Evolutionary conservation across 352 stramenopile genomes (phyloP).

Genomic region (Phytophthora pini): DNA sequence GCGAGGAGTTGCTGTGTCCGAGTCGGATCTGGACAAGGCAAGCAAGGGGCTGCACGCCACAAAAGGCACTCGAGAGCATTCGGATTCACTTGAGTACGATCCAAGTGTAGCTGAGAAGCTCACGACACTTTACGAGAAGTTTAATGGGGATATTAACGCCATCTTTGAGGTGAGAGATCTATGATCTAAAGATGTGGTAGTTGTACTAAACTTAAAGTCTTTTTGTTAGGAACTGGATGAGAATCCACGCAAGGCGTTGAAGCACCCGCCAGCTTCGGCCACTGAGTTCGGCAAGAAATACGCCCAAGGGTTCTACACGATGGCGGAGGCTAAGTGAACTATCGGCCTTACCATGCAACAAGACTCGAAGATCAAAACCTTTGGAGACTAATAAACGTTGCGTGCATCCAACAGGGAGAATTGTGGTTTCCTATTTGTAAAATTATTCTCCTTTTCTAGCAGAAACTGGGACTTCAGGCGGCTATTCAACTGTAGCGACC

Average conservation of each 20-base stretch:
- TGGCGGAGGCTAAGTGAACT: slow-evolving; percentile 77
- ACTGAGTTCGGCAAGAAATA: slow-evolving; percentile 84
- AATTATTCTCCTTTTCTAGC: background rate
- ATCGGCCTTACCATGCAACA: background rate
- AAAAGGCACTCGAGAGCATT: slow-evolving; percentile 66
- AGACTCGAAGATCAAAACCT: no score
- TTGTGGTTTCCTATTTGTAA: background rate
- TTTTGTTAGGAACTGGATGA: slow-evolving; percentile 68
- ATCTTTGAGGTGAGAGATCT: slow-evolving; percentile 61
- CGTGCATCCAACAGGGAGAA: slow-evolving; percentile 16
- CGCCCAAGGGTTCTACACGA: slow-evolving; percentile 86
- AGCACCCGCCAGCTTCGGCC: slow-evolving; percentile 65
- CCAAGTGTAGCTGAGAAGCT: slow-evolving; percentile 58
- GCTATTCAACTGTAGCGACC: background rate
- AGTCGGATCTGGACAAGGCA: slow-evolving; percentile 65
- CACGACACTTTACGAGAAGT: slow-evolving; percentile 65
- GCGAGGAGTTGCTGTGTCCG: slow-evolving; percentile 44
- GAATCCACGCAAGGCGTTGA: slow-evolving; percentile 79
- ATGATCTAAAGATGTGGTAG: background rate
- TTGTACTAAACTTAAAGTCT: background rate
- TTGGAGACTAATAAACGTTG: slow-evolving; percentile 26
- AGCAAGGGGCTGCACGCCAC: slow-evolving; percentile 70
- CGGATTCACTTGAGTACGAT: slow-evolving; percentile 79
- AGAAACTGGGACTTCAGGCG: background rate
- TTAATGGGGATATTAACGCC: slow-evolving; percentile 63